Evolutionary conservation across 768 basidiomycete genomes (phyloP).

Genomic region (Xerocomellus chrysenteron): DNA sequence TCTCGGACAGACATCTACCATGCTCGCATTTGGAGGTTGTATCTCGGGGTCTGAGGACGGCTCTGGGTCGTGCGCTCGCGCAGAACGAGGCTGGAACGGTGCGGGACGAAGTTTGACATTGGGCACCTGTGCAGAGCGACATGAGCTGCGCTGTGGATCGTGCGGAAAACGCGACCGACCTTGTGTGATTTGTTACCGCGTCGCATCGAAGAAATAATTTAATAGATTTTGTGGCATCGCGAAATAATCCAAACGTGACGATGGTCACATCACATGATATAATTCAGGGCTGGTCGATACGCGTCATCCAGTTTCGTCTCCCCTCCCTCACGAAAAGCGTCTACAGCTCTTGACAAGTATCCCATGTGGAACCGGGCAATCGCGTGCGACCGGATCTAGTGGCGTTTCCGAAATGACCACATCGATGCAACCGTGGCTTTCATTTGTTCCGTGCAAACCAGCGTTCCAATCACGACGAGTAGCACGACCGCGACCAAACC

Average conservation of each 20-base stretch:
- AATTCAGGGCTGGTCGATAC: constrained; percentile 28
- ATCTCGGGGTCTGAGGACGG: constrained; percentile 48
- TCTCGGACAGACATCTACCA: constrained; percentile 54
- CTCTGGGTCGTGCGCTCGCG: constrained; percentile 17
- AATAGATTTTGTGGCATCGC: neutral
- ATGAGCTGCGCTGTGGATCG: neutral
- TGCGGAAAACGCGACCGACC: constrained; percentile 30
- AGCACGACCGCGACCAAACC: too few relatives aligned
- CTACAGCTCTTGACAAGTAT: too few relatives aligned
- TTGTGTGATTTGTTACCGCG: constrained; percentile 68
- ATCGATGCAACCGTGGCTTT: too few relatives aligned
- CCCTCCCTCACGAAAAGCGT: too few relatives aligned
- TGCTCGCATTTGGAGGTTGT: constrained; percentile 43
- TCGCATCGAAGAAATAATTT: constrained; percentile 36
- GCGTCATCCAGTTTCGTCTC: constrained; percentile 2
- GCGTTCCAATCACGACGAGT: too few relatives aligned
- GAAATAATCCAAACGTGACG: neutral
- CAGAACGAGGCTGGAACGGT: constrained; percentile 31
- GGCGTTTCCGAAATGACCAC: too few relatives aligned
- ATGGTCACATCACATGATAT: constrained; percentile 25
- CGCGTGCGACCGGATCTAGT: too few relatives aligned
- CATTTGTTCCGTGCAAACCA: too few relatives aligned
- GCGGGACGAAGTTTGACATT: constrained; percentile 80
- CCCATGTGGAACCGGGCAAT: too few relatives aligned
- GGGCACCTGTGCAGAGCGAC: constrained; percentile 55